Base-by-base conservation (phyloP, 1,284 basidiomycete species). In the Ceratobasidium sp. region DNA sequence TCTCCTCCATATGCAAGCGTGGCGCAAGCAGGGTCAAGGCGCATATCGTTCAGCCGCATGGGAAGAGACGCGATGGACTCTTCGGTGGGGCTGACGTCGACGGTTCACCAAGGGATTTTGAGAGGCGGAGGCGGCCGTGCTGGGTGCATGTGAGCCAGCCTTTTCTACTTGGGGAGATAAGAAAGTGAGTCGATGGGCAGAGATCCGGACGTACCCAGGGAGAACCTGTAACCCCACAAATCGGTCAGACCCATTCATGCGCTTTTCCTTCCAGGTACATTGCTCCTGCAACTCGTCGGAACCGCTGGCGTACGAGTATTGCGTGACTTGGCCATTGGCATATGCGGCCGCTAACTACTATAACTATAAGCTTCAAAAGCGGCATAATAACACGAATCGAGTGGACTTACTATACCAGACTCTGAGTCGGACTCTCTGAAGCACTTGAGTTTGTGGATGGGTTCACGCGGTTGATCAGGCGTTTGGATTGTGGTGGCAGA, bases 1-100 rank as follows among this genome's bases (percentile, higher is more conserved):
- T 95, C 89, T 2, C 94, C 94, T 5, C 90, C 94, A 72, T 93
- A 90, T 0, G 88, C 86, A 78, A 96, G 94, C 0, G 83, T 83
- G 27, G 80, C 76, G 3, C 78, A 79, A 60, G 85, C 80, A 6
- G 79, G 74, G 1, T 87, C 83, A 15, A 91, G 77, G n/a, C 83
- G 82, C 88, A 90, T 91, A 68, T 85, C 86, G 52, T 78, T 80
- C 22, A 93, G 79, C 31, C 88, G 85, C 73, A 83, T 86, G 0
- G 91, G 90, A 45, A 93, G 82, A 10, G 79, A 71, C 7, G 78
- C 76, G 1, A 76, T 75, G 25, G 76, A 72, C 6, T 74, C 75
- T 3, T 74, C 72, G 75, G 50, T 42, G 6, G 49, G 35, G 43
- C 25, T 62, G 42, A 77, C 78, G 45, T 79, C 76, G 29, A 72